phyloP scores from a whole-genome alignment of 768 basidiomycete species.

The Daedalea quercina region DNA sequence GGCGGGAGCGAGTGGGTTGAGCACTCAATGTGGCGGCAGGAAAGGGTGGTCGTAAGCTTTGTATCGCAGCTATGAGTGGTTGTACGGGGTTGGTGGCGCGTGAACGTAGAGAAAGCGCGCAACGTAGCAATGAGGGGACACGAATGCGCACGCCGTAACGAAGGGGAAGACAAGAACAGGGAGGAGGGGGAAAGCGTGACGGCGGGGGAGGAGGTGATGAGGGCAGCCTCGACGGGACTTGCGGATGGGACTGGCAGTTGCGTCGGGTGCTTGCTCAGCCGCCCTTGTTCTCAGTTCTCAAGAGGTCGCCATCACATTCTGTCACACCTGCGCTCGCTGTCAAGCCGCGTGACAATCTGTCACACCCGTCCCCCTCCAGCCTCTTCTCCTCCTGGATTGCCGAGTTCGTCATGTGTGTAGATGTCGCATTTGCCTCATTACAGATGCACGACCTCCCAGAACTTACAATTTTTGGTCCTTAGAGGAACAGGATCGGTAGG shows the following conservation, averaged over 20 bases:
- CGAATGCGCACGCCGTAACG: no score
- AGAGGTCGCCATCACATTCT: neutral
- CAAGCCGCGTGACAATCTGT: neutral
- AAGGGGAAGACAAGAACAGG: neutral
- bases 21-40: neutral
- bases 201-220: neutral
- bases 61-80: neutral
- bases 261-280: slow-evolving; percentile 3
- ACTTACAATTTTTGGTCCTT: no score
- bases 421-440: no score
- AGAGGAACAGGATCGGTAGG: no score
- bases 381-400: neutral
- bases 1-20: slow-evolving; percentile 5
- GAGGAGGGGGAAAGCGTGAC: neutral
- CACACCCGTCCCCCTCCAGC: neutral
- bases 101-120: no score
- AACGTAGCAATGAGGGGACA: no score
- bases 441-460: no score
- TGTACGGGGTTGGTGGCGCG: neutral
- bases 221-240: neutral
- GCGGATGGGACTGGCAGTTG: neutral
- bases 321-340: neutral
- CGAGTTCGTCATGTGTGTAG: no score
- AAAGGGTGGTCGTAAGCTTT: neutral
- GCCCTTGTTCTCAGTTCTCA: slow-evolving; percentile 5